phyloP scores from a whole-genome alignment of 768 basidiomycete species.

The Lentinula boryana region DNA sequence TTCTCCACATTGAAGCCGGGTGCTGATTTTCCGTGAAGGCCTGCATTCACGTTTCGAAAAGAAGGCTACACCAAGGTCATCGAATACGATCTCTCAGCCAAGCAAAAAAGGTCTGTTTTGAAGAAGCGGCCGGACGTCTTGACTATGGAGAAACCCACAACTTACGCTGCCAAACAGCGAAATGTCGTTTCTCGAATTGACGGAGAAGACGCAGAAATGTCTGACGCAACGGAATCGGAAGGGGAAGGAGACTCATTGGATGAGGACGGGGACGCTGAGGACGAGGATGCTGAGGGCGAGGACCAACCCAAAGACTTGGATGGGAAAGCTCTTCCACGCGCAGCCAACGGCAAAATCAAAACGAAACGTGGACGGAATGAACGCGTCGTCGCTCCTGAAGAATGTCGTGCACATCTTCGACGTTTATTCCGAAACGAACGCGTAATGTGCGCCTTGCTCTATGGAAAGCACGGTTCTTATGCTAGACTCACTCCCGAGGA shows the following conservation, averaged over 20 bases:
- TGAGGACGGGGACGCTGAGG: constrained; percentile 36
- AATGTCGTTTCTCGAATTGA: constrained; percentile 19
- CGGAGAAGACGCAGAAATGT: constrained; percentile 41
- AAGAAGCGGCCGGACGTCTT: constrained; percentile 77
- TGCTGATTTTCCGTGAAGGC: constrained; percentile 30
- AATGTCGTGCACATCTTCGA: constrained; percentile 91
- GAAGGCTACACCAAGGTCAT: constrained; percentile 93
- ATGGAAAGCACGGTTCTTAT: constrained; percentile 88
- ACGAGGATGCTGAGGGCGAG: constrained; percentile 42
- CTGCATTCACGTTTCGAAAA: constrained; percentile 84
- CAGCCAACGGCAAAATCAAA: constrained; percentile 76
- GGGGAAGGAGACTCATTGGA: constrained; percentile 30
- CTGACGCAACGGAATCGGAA: constrained; percentile 38
- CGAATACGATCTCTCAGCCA: constrained; percentile 81
- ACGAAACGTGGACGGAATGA: constrained; percentile 78
- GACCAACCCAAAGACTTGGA: constrained; percentile 30
- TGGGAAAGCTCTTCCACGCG: constrained; percentile 46
- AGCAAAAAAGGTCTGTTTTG: constrained; percentile 62
- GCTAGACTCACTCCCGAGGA: constrained; percentile 53
- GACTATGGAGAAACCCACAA: constrained; percentile 36
- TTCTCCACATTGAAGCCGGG: constrained; percentile 16
- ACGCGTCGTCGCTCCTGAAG: constrained; percentile 84
- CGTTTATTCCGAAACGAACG: constrained; percentile 80
- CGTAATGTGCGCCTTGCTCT: constrained; percentile 80
- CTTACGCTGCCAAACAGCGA: constrained; percentile 16